Conservation (phyloP, 345 rosid species). For the Salix purpurea region DNA sequence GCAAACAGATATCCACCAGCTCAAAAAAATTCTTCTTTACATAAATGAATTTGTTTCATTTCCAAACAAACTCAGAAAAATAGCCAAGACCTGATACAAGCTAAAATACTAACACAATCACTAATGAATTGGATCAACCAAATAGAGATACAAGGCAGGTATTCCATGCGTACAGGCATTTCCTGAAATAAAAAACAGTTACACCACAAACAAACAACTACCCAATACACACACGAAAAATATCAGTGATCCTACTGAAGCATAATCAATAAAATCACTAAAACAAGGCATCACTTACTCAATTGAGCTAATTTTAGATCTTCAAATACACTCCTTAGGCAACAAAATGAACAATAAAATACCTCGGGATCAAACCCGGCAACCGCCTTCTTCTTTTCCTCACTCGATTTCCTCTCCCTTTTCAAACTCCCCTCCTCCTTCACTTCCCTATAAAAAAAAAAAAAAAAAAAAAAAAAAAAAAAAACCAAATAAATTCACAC, state of each 20-base stretch:
- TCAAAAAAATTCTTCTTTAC: no score
- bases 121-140: no score
- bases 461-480: not conserved
- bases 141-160: no score
- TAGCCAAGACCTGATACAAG: no score
- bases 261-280: not conserved
- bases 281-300: not conserved
- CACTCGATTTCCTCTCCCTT: constrained; percentile 14
- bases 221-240: not conserved
- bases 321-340: no score
- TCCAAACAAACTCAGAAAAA: no score
- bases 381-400: constrained; percentile 48
- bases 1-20: no score
- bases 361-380: constrained; percentile 80
- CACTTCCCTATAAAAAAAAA: constrained; percentile 33
- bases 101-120: no score
- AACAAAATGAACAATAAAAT: constrained; percentile 4
- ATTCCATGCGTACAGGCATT: no score
- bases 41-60: no score
- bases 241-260: not conserved
- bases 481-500: not conserved
- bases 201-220: not conserved
- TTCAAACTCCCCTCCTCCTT: constrained; percentile 30
- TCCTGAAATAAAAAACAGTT: not conserved
- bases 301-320: no score